Percentiles rank a stretch among this genome's conserved stretches.
These are phyloP conservation scores for Boechera retrofracta DNA, from an alignment of 345 rosid species.

Conservation along the genomic window DNA sequence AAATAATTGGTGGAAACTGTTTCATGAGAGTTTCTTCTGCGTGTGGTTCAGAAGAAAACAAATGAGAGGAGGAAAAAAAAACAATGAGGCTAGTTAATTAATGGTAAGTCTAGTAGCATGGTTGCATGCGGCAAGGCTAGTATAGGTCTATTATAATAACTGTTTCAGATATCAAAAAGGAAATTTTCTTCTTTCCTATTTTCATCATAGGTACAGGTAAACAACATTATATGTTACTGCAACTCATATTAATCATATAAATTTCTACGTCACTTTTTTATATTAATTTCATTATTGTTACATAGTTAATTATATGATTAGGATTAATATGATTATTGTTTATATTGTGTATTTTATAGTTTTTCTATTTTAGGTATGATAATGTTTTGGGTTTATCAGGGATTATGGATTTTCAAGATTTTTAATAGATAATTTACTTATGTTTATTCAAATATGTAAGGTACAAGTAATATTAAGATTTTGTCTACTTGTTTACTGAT, in stretches of 20 bases:
- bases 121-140: constrained; percentile 40
- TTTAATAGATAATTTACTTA: not conserved
- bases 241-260: not conserved
- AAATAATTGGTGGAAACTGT: not conserved
- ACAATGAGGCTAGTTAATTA: constrained; percentile 15
- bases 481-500: not conserved
- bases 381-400: not conserved
- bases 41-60: constrained; percentile 32
- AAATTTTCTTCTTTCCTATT: constrained; percentile 41
- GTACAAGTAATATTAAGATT: not conserved
- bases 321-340: not conserved
- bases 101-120: constrained; percentile 33
- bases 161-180: constrained; percentile 43
- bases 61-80: constrained; percentile 24
- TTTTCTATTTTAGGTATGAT: not conserved
- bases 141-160: constrained; percentile 33
- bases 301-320: not conserved
- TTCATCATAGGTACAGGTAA: constrained; percentile 36
- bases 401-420: not conserved
- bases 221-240: constrained; percentile 13
- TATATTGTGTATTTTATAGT: not conserved
- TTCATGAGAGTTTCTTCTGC: not conserved
- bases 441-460: not conserved
- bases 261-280: not conserved
- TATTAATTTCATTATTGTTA: no score